Conservation (phyloP, 495 filamentous ascomycete species). For the Aspergillus cavernicola region DNA sequence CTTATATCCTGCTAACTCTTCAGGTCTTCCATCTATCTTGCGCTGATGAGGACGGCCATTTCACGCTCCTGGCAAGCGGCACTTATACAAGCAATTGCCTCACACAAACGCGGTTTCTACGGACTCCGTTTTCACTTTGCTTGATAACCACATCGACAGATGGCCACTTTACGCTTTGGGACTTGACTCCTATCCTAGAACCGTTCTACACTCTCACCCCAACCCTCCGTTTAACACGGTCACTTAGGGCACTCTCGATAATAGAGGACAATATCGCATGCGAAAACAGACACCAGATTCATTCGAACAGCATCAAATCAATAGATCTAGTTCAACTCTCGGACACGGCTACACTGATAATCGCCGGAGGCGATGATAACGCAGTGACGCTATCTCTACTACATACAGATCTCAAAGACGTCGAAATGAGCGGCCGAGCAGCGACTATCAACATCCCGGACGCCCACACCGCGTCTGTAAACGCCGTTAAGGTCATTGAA, state of each 20-base stretch:
- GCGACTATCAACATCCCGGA: slow-evolving; percentile 56
- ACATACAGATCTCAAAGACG: slow-evolving; percentile 10
- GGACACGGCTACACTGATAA: slow-evolving; percentile 43
- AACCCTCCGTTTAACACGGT: slow-evolving; percentile 17
- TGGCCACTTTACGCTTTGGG: slow-evolving; percentile 56
- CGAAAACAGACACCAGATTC: slow-evolving; percentile 47
- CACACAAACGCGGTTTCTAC: slow-evolving; percentile 60
- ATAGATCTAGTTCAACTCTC: slow-evolving; percentile 34
- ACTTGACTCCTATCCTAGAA: slow-evolving; percentile 33
- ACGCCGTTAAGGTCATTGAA: slow-evolving; percentile 53
- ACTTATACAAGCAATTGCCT: slow-evolving; percentile 77
- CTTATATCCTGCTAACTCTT: neutral
- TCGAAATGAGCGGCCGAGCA: slow-evolving; percentile 13
- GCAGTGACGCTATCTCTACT: slow-evolving; percentile 59
- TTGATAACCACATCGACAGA: slow-evolving; percentile 62
- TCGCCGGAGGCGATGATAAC: slow-evolving; percentile 85
- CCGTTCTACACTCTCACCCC: slow-evolving; percentile 29
- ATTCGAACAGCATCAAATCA: slow-evolving; percentile 73
- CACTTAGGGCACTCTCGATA: slow-evolving; percentile 14
- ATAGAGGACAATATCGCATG: slow-evolving; percentile 26
- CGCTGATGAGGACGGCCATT: slow-evolving; percentile 27
- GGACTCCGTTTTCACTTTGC: slow-evolving; percentile 22
- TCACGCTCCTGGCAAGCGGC: slow-evolving; percentile 52
- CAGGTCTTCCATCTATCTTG: slow-evolving; percentile 59
- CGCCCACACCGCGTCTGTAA: slow-evolving; percentile 80